phyloP scores from a whole-genome alignment of 768 basidiomycete species.

The Piloderma croceum region DNA sequence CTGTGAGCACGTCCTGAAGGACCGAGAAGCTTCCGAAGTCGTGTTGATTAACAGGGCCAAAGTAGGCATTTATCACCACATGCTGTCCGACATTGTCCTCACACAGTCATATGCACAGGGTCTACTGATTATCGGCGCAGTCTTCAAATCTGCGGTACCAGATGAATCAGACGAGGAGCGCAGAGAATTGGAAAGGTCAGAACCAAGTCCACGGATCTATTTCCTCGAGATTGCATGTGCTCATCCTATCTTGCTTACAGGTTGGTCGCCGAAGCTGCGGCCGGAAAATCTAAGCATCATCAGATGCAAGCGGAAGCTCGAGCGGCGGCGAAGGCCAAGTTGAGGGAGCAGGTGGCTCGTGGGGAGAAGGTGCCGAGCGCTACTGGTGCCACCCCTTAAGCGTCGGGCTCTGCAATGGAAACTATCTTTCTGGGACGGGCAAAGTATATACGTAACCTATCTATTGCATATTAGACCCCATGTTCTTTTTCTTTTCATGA shows the following conservation, averaged over 20 bases:
- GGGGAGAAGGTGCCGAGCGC: too few species aligned
- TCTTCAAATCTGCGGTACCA: constrained; percentile 79
- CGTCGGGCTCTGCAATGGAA: too few species aligned
- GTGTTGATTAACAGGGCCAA: constrained; percentile 80
- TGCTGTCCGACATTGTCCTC: not conserved
- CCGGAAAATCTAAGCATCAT: constrained; percentile 60
- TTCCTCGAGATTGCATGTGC: constrained; percentile 8
- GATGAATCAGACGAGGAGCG: constrained; percentile 94
- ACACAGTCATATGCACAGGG: constrained; percentile 42
- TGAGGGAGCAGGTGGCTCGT: constrained; percentile 37
- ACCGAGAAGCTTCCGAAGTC: constrained; percentile 63
- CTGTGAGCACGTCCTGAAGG: constrained; percentile 81
- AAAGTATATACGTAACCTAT: too few species aligned
- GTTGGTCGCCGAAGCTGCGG: constrained; percentile 83
- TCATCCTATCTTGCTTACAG: constrained; percentile 30
- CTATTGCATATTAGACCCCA: too few species aligned
- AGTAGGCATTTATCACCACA: constrained; percentile 34
- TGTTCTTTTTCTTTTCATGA: too few species aligned
- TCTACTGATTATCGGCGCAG: constrained; percentile 80
- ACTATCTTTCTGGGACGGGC: too few species aligned
- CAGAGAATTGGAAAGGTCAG: constrained; percentile 86
- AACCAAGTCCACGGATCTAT: constrained; percentile 1
- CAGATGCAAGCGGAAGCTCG: constrained; percentile 20
- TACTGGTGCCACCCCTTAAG: too few species aligned
- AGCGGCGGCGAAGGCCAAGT: constrained; percentile 29